Evolutionary conservation across 768 basidiomycete species (phyloP), one percentile per base, ranked within the genome.

Genomic region (Hygrophorus russula): DNA sequence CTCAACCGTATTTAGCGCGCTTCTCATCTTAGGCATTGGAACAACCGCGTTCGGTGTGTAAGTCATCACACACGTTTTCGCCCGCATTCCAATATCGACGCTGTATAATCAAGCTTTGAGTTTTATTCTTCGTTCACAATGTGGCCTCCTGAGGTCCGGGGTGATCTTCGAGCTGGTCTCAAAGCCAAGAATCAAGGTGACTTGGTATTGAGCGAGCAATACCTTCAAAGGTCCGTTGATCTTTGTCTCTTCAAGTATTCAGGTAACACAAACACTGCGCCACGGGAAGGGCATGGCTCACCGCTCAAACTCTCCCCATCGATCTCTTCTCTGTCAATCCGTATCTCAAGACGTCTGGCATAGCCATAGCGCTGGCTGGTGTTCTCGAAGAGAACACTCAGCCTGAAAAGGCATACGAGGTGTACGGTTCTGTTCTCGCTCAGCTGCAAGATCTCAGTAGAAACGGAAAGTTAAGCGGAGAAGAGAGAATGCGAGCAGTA

Each of bases 341-440:
- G 0, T 69, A 78, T 44, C 68, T 84, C 44, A 86, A 84, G 56
- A 62, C 74, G 0, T 75, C 80, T 0, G 83, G 83, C 2, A 73
- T 86, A 10, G 82, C 74, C 1, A 69, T 80, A 19, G 62, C 70
- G 2, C 64, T 84, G 36, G 78, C 73, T 2, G 75, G 74, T 39
- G 68, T 80, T 2, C 58, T 75, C 12, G 78, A 80, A 52, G 54
- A 55, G 13, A 57, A 60, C 0, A 56, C 67, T 12, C 60, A 63
- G 35, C 56, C 39, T 4, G 56, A 64, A 15, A 42, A 53, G 20
- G 71, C 72, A 0, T 72, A 67, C 48, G 50, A 58, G 3, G 46
- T 66, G 6, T 71, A 69, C 48, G 36, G 51, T 31, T 64, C 68
- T n/a, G 59, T 61, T 1, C 52, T 69, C 19, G 49, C 53, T 27